phyloP scores from a whole-genome alignment of 768 basidiomycete species.

The Tubosaeta sp. region DNA sequence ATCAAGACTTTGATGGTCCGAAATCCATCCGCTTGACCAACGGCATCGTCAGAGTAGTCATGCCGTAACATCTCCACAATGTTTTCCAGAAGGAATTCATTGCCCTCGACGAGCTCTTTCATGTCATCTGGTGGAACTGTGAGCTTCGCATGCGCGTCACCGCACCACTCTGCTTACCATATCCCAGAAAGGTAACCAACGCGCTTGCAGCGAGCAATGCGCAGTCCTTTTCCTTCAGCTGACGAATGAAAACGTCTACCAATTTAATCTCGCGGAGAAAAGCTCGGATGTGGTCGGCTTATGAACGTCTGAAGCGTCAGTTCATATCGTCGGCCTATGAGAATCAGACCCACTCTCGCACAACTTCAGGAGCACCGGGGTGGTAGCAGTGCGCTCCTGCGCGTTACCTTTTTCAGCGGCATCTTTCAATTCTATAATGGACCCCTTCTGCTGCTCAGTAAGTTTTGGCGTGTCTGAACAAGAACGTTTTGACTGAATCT shows the following conservation, averaged over 20 bases:
- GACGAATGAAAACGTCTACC: constrained; percentile 9
- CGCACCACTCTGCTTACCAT: constrained; percentile 5
- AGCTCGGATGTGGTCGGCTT: not conserved
- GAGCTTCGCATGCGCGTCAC: not conserved
- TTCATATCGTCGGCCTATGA: not conserved
- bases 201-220: constrained; percentile 20
- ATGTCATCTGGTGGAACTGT: constrained; percentile 10
- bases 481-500: too few relatives aligned
- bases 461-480: too few relatives aligned
- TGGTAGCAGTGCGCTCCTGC: too few relatives aligned
- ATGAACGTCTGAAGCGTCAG: too few relatives aligned
- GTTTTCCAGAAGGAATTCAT: constrained; percentile 1
- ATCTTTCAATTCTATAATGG: too few relatives aligned
- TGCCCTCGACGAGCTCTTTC: not conserved
- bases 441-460: too few relatives aligned
- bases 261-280: not conserved
- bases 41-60: constrained; percentile 23
- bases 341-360: too few relatives aligned
- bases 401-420: too few relatives aligned
- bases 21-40: constrained; percentile 7
- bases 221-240: constrained; percentile 7
- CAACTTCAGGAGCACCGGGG: too few relatives aligned
- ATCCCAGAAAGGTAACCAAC: constrained; percentile 10
- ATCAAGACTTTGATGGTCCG: not conserved
- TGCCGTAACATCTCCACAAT: constrained; percentile 18